These are phyloP conservation scores for Pharnaceum exiguum DNA, from an alignment of 148 eudicot species.

Conservation along the genomic window DNA sequence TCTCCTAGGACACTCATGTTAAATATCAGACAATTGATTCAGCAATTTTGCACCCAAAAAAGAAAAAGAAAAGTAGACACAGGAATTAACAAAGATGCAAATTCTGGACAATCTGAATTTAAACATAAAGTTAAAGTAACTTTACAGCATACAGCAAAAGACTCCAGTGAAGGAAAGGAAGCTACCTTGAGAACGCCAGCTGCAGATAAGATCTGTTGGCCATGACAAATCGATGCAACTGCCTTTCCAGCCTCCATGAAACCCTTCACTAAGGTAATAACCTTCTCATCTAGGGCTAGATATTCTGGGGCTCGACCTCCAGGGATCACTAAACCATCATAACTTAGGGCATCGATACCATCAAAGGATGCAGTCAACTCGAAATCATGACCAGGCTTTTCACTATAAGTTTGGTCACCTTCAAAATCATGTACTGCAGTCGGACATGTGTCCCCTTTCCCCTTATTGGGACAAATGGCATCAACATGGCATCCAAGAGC, in stretches of 20 bases:
- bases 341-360: slow-evolving; percentile 54
- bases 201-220: slow-evolving; percentile 95
- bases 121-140: too few species aligned
- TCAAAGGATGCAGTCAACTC: slow-evolving; percentile 63
- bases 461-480: slow-evolving; percentile 89
- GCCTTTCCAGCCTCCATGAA: slow-evolving; percentile 83
- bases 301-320: slow-evolving; percentile 99
- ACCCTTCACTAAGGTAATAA: slow-evolving; percentile 58
- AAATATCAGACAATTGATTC: too few species aligned
- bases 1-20: too few species aligned
- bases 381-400: slow-evolving; percentile 91
- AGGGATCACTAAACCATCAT: slow-evolving; percentile 95
- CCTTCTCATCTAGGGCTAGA: slow-evolving; percentile 74
- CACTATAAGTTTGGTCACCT: slow-evolving; percentile 97
- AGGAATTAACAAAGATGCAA: too few species aligned
- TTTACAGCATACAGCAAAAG: not conserved
- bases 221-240: slow-evolving; percentile 98
- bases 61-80: too few species aligned
- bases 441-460: slow-evolving; percentile 64
- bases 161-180: not conserved
- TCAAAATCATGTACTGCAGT: slow-evolving; percentile 98
- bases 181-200: slow-evolving; percentile 94
- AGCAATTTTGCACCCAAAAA: too few species aligned
- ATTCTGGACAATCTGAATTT: too few species aligned
- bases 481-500: slow-evolving; percentile 97